Evolutionary conservation across 345 rosid genomes (phyloP).

Genomic region (Anastatica hierochuntica): DNA sequence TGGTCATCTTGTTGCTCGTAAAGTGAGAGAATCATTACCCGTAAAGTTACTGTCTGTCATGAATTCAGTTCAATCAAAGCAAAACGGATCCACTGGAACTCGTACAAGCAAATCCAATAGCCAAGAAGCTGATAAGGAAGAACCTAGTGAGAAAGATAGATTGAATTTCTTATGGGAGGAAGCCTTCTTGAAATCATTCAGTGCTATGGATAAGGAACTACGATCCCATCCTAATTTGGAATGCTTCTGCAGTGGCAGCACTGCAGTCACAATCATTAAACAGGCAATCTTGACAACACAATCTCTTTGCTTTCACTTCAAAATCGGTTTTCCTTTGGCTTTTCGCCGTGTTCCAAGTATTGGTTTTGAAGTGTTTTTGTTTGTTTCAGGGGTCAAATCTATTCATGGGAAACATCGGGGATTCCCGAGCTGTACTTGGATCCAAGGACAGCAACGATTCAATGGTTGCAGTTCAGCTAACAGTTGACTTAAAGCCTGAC

Average conservation of each 20-base stretch:
- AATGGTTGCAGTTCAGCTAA: conserved; percentile 80
- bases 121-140: conserved; percentile 43
- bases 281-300: conserved; percentile 43
- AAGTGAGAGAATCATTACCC: conserved; percentile 89
- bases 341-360: conserved; percentile 5
- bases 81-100: conserved; percentile 41
- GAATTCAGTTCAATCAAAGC: conserved; percentile 45
- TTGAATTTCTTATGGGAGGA: conserved; percentile 70
- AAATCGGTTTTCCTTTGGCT: not conserved
- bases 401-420: conserved; percentile 94
- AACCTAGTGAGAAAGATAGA: conserved; percentile 42
- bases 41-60: conserved; percentile 57
- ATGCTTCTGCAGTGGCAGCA: conserved; percentile 99
- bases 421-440: conserved; percentile 96
- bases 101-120: conserved; percentile 38
- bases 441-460: conserved; percentile 67
- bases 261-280: conserved; percentile 79
- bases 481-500: conserved; percentile 97
- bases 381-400: conserved; percentile 73
- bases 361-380: conserved; percentile 12
- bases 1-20: conserved; percentile 96
- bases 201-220: conserved; percentile 94
- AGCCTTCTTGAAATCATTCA: conserved; percentile 78
- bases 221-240: conserved; percentile 90
- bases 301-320: not conserved